Conservation (phyloP, 129 eudicot species). For the Ambrosia artemisiifolia region DNA sequence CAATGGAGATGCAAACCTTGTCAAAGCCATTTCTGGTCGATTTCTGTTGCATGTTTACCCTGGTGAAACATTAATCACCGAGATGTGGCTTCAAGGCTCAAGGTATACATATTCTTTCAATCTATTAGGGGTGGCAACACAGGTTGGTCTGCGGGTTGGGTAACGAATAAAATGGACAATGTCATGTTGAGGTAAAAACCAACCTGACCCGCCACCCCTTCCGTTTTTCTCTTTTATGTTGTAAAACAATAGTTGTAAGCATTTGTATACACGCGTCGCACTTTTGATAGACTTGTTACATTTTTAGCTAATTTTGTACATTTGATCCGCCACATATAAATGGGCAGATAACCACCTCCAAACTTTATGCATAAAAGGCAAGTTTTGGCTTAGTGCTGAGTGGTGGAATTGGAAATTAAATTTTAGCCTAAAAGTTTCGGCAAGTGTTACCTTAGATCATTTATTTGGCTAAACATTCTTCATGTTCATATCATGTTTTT, state of each 20-base stretch:
- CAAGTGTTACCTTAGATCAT: too few species aligned
- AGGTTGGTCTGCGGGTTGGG: background rate
- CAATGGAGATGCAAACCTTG: slow-evolving; percentile 66
- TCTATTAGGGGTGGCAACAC: background rate
- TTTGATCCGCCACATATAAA: too few species aligned
- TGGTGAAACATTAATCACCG: slow-evolving; percentile 82
- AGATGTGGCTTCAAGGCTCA: slow-evolving; percentile 87
- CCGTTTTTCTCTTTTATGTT: background rate
- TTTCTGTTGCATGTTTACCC: slow-evolving; percentile 86
- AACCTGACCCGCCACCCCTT: background rate
- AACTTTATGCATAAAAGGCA: too few species aligned
- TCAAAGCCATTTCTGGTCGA: slow-evolving; percentile 71
- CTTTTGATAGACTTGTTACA: background rate
- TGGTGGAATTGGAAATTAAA: too few species aligned
- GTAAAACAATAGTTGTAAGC: background rate
- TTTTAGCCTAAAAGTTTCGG: too few species aligned
- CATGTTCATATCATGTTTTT: too few species aligned
- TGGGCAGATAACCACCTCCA: too few species aligned
- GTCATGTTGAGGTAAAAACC: background rate
- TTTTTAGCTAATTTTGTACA: too few species aligned
- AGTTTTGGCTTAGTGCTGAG: too few species aligned
- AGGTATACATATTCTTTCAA: slow-evolving; percentile 39
- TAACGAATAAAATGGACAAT: background rate
- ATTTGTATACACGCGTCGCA: background rate
- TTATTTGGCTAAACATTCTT: too few species aligned